Percentiles rank a stretch among this genome's conserved stretches.
These are phyloP conservation scores for Leptomonas pyrrhocoris DNA, from an alignment of 208 protist species.

Conservation along the genomic window DNA sequence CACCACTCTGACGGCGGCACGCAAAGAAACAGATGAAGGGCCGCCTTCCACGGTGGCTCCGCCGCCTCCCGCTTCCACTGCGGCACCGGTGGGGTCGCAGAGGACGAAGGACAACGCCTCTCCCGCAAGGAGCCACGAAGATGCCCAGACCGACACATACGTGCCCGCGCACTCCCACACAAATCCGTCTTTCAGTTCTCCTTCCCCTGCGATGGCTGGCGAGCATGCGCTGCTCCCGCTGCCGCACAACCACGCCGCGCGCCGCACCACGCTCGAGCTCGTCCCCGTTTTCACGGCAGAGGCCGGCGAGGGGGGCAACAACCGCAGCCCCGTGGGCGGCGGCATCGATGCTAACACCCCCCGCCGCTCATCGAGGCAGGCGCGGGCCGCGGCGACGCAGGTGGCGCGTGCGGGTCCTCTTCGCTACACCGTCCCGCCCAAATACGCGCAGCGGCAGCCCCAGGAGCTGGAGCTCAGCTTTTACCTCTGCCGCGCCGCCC, in stretches of 20 bases:
- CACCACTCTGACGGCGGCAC: not conserved
- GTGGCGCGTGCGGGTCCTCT: conserved; percentile 35
- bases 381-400: conserved; percentile 13
- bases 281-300: conserved; percentile 19
- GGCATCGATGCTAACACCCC: not conserved
- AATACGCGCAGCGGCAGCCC: conserved; percentile 10
- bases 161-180: not conserved
- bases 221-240: not conserved
- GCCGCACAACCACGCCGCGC: not conserved
- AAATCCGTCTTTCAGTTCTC: not conserved
- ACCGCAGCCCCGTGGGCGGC: not conserved
- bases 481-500: conserved; percentile 25
- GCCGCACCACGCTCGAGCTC: conserved; percentile 11
- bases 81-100: not conserved
- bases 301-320: too few relatives aligned
- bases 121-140: not conserved
- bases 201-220: not conserved
- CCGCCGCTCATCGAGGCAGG: not conserved
- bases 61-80: not conserved
- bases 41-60: not conserved
- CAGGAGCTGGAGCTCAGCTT: conserved; percentile 28
- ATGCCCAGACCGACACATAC: not conserved
- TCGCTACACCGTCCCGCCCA: conserved; percentile 29
- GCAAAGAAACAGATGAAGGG: not conserved
- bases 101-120: not conserved